Base-by-base conservation (phyloP, 2,329 filamentous ascomycete genomes). In the Cladosporium colombiae region DNA sequence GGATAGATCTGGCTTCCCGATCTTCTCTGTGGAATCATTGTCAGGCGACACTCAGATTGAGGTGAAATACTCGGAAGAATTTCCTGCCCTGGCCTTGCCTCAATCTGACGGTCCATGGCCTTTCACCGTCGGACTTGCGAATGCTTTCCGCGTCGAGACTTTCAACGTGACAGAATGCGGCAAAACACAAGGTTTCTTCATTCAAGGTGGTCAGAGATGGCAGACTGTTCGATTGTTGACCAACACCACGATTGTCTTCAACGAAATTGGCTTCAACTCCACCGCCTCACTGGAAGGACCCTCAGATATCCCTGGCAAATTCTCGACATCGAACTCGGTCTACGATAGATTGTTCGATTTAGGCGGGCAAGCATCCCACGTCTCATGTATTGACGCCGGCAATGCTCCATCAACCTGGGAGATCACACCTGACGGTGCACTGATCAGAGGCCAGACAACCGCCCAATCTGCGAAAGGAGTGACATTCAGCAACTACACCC, bases 191-290 rank as follows among this genome's bases (percentile, higher is more conserved):
- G 77, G 74, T 1, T 77, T 73, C 23, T 75, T 81, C 44, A 64
- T 81, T 0, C 80, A 81, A 68, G 80, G 79, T 4, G 78, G 77
- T 0, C 78, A 80, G 67, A 69, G 77, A 67, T 82, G 79, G 79
- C 74, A 80, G 65, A 75, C 77, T 0, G 69, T 81, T 27, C 71
- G 72, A 2, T 70, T 81, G 0, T 69, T 81, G 21, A 78, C 75
- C 0, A 72, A 78, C 25, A 72, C 70, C 0, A 71, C 71, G 1
- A 66, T 81, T 3, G 72, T 69, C 0, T 73, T 82, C 59, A 69
- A 66, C 5, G 57, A 65, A 1, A 65, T 79, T 1, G 79, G 80
- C 0, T 74, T 80, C 14, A 70, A 69, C 53, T 65, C 72, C 0
- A 78, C 74, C 1, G 72, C 77, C 11, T 67, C 72, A 3, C 71